A percentile compares a stretch with the other conserved stretches of the same genome.
Conservation (phyloP, 148 eudicot species). For the Limonium bicolor region DNA sequence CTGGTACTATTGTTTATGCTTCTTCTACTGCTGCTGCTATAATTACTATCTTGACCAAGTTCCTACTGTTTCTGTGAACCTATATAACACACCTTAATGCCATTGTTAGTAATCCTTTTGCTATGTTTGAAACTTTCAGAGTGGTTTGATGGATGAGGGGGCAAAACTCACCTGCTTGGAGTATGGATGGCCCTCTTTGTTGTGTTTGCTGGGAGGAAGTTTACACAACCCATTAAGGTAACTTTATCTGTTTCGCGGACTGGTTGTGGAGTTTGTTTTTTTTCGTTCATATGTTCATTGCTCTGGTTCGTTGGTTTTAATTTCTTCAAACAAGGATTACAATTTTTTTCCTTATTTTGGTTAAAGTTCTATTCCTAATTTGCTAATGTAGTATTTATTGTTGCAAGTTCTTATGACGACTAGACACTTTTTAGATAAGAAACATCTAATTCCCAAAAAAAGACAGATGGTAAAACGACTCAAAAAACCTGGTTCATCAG, state of each 20-base stretch:
- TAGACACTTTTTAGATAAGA: too few relatives aligned
- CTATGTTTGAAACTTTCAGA: conserved; percentile 22
- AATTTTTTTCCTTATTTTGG: too few relatives aligned
- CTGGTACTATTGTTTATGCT: conserved; percentile 36
- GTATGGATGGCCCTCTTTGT: conserved; percentile 75
- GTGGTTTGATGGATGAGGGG: conserved; percentile 64
- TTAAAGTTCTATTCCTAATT: too few relatives aligned
- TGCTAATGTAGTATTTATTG: too few relatives aligned
- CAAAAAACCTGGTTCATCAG: too few relatives aligned
- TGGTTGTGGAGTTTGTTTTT: too few relatives aligned
- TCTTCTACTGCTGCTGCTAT: background rate
- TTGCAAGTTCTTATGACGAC: too few relatives aligned
- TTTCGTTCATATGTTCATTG: background rate
- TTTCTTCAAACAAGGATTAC: too few relatives aligned
- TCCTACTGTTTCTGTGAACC: background rate
- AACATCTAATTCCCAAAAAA: too few relatives aligned
- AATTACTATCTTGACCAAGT: background rate
- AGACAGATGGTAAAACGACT: too few relatives aligned
- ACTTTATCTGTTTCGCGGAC: background rate
- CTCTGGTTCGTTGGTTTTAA: background rate
- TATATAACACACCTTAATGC: background rate
- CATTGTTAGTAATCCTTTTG: background rate
- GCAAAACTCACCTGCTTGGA: conserved; percentile 50
- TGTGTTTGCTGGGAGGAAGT: conserved; percentile 78
- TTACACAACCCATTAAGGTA: conserved; percentile 91